Conservation (phyloP, 108 stramenopile species). For the Cyclotella distinguenda region DNA sequence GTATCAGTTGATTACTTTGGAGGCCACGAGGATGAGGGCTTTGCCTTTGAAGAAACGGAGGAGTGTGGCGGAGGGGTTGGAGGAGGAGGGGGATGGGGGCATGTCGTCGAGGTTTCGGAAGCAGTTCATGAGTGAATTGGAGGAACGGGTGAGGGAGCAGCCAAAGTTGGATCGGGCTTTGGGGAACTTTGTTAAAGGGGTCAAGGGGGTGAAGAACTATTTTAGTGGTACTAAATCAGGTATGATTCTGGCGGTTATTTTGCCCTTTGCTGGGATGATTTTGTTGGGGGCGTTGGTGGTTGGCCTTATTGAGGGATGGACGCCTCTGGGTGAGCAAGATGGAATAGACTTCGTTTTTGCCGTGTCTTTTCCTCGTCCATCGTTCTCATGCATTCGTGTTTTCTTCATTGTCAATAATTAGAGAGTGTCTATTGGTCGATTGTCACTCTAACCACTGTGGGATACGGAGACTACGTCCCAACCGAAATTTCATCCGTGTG, state of each 20-base stretch:
- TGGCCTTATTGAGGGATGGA: constrained; percentile 81
- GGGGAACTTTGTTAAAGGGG: constrained; percentile 7
- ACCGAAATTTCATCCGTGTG: constrained; percentile 61
- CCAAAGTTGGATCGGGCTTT: constrained; percentile 27
- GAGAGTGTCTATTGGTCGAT: constrained; percentile 83
- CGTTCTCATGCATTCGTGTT: neutral
- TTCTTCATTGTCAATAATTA: neutral
- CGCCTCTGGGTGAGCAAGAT: constrained; percentile 28
- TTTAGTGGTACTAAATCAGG: constrained; percentile 64
- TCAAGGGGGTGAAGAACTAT: constrained; percentile 52
- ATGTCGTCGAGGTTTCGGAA: constrained; percentile 17
- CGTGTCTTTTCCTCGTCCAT: too few relatives aligned
- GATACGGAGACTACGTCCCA: constrained; percentile 78
- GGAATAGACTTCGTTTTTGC: too few relatives aligned
- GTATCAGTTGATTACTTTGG: constrained; percentile 78
- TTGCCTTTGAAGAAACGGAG: constrained; percentile 7
- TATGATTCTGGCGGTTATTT: constrained; percentile 58
- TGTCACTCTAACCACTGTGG: constrained; percentile 78
- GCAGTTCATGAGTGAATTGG: constrained; percentile 43
- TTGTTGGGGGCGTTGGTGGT: constrained; percentile 70
- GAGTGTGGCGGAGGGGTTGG: constrained; percentile 11
- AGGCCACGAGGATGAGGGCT: constrained; percentile 69
- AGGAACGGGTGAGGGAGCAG: constrained; percentile 35
- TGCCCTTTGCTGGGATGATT: constrained; percentile 81
- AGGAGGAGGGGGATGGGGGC: constrained; percentile 13